Evolutionary conservation across 192 early-diverging fungal genomes (phyloP), one percentile per base, ranked within the genome.

Genomic region (Mortierella hygrophila): DNA sequence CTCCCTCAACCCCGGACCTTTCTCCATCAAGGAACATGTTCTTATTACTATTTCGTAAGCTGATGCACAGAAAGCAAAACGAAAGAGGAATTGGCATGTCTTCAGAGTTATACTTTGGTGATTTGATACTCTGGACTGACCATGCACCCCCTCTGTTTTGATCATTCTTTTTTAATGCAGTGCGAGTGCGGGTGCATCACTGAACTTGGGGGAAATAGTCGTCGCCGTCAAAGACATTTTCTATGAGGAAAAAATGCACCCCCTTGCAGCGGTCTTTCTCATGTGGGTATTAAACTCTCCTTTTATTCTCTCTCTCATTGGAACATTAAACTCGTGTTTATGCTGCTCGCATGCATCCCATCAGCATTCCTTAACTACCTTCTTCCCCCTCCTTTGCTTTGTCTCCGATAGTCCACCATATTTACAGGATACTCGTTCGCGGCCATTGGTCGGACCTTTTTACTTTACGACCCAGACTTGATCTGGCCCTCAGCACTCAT

Each of bases 21-120:
- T 90, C 72, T 85, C 87, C 20, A 74, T 83, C 54, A 90, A 90
- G 75, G 89, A 90, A 57, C 88, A 89, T 42, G 89, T 80, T 10
- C 82, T 90, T 40, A 85, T 90, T 29, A 68, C 71, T 6, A 70
- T 82, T 54, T 44, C 68, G 76, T 78, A 78, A 26, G 76, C 69
- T 29, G 20, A 1, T 46, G 23, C 41, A 18, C 16, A 23, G 16
- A 46, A 42, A 0, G 11, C 41, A 38, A 69, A 69, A 69, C 32
- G n/a, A 10, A 10, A 65, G 4, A 32, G 9, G 38, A 70, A 70
- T 49, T 16, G 47, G 7, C 47, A 49, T 7, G 7, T n/a, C n/a
- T n/a, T n/a, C 47, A 49, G 9, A 49, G 9, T 2, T n/a, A 20
- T 55, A n/a, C 23, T 55, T n/a, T 20, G 11, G n/a, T n/a, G 23